phyloP scores from a whole-genome alignment of 78 protist genomes.

The Dictyostelium capitatum region DNA sequence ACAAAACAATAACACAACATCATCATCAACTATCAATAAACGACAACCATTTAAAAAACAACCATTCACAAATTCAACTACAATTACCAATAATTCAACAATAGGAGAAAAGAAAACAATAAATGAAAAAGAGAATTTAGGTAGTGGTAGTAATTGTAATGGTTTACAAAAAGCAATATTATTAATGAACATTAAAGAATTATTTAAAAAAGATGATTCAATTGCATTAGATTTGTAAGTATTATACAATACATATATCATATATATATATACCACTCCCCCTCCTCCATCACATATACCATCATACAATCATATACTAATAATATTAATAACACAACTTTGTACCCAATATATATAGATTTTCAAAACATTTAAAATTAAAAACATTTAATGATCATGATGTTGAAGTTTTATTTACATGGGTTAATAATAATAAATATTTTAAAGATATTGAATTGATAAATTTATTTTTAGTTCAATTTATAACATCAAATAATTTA shows the following conservation, averaged over 20 bases:
- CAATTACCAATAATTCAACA: too few species aligned
- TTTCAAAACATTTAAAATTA: neutral
- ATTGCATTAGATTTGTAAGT: slow-evolving; percentile 15
- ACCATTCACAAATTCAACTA: too few species aligned
- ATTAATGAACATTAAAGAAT: slow-evolving; percentile 15
- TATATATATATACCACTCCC: too few species aligned
- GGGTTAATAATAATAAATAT: slow-evolving; percentile 10
- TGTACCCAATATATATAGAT: too few species aligned
- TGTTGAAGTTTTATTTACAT: slow-evolving; percentile 21
- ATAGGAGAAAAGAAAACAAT: too few species aligned
- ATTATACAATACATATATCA: too few species aligned
- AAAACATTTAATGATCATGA: slow-evolving; percentile 22
- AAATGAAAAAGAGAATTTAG: too few species aligned
- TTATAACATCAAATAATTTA: neutral
- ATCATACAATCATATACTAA: neutral
- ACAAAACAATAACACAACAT: too few species aligned
- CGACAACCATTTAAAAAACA: too few species aligned
- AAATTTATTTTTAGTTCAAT: slow-evolving; percentile 8
- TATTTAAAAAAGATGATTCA: slow-evolving; percentile 5
- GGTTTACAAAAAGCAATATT: slow-evolving; percentile 4
- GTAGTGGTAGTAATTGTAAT: neutral
- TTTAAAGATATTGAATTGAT: slow-evolving; percentile 1
- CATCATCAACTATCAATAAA: too few species aligned
- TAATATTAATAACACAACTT: too few species aligned
- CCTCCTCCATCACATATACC: too few species aligned